phyloP scores from a whole-genome alignment of 2,329 filamentous ascomycete genomes.

The Teratosphaeria nubilosa region DNA sequence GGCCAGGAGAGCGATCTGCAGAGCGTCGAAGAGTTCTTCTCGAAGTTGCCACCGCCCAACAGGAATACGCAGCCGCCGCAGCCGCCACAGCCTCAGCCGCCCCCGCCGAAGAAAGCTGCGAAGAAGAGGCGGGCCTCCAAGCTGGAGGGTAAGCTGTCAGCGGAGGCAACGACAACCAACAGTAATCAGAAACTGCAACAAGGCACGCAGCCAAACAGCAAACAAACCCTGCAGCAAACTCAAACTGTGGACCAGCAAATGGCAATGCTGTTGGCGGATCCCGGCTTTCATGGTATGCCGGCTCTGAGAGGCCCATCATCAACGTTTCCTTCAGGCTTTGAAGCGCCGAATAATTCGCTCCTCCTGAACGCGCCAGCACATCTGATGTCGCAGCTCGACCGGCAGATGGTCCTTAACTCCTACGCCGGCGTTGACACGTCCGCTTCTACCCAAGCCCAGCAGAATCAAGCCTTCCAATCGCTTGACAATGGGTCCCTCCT shows the following conservation, averaged over 20 bases:
- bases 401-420: conserved; percentile 65
- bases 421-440: conserved; percentile 48
- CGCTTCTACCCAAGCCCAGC: conserved; percentile 9
- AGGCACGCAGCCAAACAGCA: conserved; percentile 4
- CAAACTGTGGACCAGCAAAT: not conserved
- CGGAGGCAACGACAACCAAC: conserved; percentile 9
- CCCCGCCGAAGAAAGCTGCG: conserved; percentile 23
- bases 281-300: not conserved
- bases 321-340: conserved; percentile 28
- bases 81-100: conserved; percentile 8
- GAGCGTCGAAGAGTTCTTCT: conserved; percentile 90
- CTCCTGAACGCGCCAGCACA: conserved; percentile 20
- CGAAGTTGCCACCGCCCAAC: conserved; percentile 57
- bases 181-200: conserved; percentile 3
- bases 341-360: conserved; percentile 20
- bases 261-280: not conserved
- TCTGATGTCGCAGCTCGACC: conserved; percentile 60
- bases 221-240: conserved; percentile 2
- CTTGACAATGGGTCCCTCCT: conserved; percentile 2
- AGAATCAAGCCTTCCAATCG: not conserved
- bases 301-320: conserved; percentile 36
- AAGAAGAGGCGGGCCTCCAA: conserved; percentile 24
- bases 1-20: conserved; percentile 85
- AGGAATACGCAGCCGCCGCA: conserved; percentile 23
- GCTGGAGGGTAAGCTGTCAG: conserved; percentile 6